phyloP scores from a whole-genome alignment of 1,284 basidiomycete species.

The Leccinum fallax region DNA sequence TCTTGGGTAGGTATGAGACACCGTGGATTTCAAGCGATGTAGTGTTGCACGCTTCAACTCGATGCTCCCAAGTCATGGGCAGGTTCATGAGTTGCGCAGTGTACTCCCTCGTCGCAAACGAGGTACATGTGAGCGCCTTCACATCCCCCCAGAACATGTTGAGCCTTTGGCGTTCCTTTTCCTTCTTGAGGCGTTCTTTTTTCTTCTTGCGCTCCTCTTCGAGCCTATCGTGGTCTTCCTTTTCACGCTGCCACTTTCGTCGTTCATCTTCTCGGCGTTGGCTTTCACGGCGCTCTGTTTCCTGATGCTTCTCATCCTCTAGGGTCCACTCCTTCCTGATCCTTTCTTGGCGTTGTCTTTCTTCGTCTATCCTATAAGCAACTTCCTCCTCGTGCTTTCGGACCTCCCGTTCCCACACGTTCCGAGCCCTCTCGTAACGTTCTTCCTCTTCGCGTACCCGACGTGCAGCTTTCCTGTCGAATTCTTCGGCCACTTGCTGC shows the following conservation, averaged over 20 bases:
- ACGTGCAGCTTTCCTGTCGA: conserved; percentile 2
- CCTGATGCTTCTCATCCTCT: conserved; percentile 8
- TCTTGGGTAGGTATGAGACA: conserved; percentile 20
- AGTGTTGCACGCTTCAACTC: conserved; percentile 25
- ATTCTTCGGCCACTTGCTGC: conserved; percentile 2
- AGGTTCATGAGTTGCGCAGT: conserved; percentile 26
- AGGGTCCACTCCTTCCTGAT: conserved; percentile 11
- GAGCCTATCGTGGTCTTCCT: conserved; percentile 13
- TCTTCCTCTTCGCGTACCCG: conserved; percentile 9
- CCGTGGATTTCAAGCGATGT: conserved; percentile 27
- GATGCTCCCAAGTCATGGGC: conserved; percentile 18
- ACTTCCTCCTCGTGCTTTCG: conserved; percentile 3
- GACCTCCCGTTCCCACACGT: conserved; percentile 1
- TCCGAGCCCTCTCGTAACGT: conserved; percentile 2
- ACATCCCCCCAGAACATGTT: conserved; percentile 29
- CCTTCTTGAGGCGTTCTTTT: conserved; percentile 1
- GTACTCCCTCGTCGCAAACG: conserved; percentile 30
- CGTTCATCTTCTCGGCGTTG: conserved; percentile 5
- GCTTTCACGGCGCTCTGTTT: conserved; percentile 14
- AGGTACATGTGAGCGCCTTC: conserved; percentile 20
- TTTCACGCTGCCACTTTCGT: neutral
- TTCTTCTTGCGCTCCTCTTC: conserved; percentile 12
- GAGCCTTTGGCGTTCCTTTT: conserved; percentile 23
- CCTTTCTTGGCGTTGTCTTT: conserved; percentile 7
- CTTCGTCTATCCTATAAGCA: neutral